These are phyloP conservation scores for Jatropha curcas DNA, from an alignment of 345 rosid genomes.

Conservation along the genomic window DNA sequence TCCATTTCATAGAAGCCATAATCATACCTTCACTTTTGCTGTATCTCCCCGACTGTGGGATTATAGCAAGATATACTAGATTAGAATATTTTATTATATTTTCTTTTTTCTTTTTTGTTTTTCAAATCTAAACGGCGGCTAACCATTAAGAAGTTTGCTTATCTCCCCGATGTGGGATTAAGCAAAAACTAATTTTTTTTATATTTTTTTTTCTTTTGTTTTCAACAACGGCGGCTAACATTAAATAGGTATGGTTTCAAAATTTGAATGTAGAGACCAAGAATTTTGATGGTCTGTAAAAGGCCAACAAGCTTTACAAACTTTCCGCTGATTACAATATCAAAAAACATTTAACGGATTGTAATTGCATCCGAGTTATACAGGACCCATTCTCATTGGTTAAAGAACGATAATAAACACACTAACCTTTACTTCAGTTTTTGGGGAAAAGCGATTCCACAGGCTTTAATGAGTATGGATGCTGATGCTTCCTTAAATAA, in stretches of 20 bases:
- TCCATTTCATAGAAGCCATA: too few relatives aligned
- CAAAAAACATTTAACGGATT: constrained; percentile 7
- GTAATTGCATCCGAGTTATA: constrained; percentile 14
- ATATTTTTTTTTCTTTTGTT: too few relatives aligned
- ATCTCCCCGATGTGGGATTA: too few relatives aligned
- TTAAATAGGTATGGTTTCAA: constrained; percentile 10
- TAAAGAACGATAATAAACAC: constrained; percentile 8
- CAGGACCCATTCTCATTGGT: constrained; percentile 16
- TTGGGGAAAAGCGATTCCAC: constrained; percentile 14
- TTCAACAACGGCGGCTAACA: too few relatives aligned
- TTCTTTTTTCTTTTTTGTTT: too few relatives aligned
- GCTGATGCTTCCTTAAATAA: constrained; percentile 19
- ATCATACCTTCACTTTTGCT: too few relatives aligned
- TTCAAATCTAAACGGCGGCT: too few relatives aligned
- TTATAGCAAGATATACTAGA: too few relatives aligned
- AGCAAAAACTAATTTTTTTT: too few relatives aligned
- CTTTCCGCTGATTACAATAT: constrained; percentile 2
- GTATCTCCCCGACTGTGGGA: too few relatives aligned
- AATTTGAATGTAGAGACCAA: constrained; percentile 21
- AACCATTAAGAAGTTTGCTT: too few relatives aligned
- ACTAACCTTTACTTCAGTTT: constrained; percentile 10
- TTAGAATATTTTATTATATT: too few relatives aligned
- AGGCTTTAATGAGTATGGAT: constrained; percentile 25
- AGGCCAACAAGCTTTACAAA: constrained; percentile 28
- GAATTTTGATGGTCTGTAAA: constrained; percentile 18